A percentile compares a stretch with the other conserved stretches of the same genome.
Conservation (phyloP, 225 moss, liverwort and hornwort species). For the Physcomitrellopsis africana region DNA sequence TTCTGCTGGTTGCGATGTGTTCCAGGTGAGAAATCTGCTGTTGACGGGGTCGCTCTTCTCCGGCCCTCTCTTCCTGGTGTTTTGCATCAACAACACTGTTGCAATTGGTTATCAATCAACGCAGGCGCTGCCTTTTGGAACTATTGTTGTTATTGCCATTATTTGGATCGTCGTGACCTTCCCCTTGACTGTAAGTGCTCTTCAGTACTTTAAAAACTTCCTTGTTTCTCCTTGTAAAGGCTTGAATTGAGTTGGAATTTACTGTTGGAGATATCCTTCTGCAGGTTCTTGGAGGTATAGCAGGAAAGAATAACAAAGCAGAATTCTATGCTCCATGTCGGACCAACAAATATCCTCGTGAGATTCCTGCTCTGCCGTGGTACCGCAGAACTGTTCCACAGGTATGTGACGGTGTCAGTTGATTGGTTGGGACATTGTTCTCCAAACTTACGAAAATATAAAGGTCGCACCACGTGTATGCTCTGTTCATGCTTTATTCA, state of each 20-base stretch:
- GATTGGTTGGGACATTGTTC: background rate
- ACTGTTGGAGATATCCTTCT: constrained; percentile 20
- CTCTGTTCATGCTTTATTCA: background rate
- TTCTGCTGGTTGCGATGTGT: constrained; percentile 17
- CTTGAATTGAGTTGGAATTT: constrained; percentile 8
- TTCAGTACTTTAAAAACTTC: background rate
- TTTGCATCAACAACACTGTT: constrained; percentile 98
- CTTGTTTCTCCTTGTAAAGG: background rate
- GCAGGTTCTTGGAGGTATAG: constrained; percentile 96
- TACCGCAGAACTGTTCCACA: constrained; percentile 84
- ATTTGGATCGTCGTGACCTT: constrained; percentile 98
- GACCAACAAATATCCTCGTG: constrained; percentile 95
- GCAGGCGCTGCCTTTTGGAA: constrained; percentile 92
- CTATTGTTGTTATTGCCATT: constrained; percentile 91
- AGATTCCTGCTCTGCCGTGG: constrained; percentile 94
- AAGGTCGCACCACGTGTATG: background rate
- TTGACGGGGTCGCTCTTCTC: constrained; percentile 89
- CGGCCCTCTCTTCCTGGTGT: constrained; percentile 90
- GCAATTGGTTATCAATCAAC: constrained; percentile 95
- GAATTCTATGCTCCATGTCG: constrained; percentile 98
- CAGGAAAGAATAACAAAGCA: constrained; percentile 89
- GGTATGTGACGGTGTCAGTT: constrained; percentile 45
- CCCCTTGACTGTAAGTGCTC: constrained; percentile 84
- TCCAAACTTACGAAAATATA: constrained; percentile 6
- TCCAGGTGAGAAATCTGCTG: constrained; percentile 89